These are phyloP conservation scores for Coemansia aciculifera DNA, from an alignment of 192 early-diverging fungal species.

Conservation along the genomic window DNA sequence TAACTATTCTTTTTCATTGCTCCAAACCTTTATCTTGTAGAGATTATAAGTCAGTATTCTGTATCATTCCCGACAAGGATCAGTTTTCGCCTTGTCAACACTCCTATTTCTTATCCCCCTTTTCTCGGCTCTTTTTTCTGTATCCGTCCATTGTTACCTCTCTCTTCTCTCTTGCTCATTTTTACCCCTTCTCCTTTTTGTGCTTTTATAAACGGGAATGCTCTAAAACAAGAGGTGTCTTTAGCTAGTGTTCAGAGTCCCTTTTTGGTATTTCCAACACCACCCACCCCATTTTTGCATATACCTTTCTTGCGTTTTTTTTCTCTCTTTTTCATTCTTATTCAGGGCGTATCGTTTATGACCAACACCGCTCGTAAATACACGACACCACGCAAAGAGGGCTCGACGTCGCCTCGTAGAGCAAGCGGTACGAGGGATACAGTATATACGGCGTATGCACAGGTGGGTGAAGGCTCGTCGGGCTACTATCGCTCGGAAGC, in stretches of 20 bases:
- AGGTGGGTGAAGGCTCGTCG: background rate
- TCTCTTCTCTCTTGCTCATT: background rate
- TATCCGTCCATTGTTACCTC: background rate
- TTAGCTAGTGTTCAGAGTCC: background rate
- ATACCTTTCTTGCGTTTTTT: background rate
- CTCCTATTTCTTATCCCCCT: conserved; percentile 2
- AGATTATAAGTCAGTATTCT: conserved; percentile 4
- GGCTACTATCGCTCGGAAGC: background rate
- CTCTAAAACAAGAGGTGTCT: background rate
- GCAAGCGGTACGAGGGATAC: background rate
- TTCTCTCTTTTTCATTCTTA: background rate
- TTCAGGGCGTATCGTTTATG: background rate
- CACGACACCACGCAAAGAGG: conserved; percentile 5
- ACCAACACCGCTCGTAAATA: conserved; percentile 3
- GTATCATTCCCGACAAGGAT: conserved; percentile 10
- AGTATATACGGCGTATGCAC: background rate
- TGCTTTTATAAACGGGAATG: background rate
- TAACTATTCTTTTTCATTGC: background rate
- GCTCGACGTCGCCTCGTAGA: conserved; percentile 1
- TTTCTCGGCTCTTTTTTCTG: conserved; percentile 8
- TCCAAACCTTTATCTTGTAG: conserved; percentile 10
- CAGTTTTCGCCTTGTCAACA: background rate
- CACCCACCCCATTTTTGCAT: background rate
- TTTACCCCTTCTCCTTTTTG: background rate
- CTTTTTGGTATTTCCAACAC: background rate